Conservation (phyloP, 192 early-diverging fungal species). For the Backusella tuberculispora region DNA sequence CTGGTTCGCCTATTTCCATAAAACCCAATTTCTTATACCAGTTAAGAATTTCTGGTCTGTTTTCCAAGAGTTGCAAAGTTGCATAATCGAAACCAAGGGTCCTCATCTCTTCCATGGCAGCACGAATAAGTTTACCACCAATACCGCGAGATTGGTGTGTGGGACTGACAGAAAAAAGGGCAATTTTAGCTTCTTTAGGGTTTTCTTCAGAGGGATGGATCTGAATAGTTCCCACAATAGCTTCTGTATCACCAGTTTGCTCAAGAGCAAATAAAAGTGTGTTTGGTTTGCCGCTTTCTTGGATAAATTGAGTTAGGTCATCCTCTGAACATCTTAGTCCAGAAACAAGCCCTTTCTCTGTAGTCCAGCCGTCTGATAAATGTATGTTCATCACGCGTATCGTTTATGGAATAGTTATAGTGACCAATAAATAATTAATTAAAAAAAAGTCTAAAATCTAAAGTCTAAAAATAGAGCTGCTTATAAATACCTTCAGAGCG, state of each 20-base stretch:
- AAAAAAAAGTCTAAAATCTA: neutral
- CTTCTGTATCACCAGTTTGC: constrained; percentile 15
- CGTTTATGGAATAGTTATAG: neutral
- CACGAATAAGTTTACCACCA: constrained; percentile 50
- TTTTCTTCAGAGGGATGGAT: constrained; percentile 39
- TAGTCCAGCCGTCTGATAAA: constrained; percentile 49
- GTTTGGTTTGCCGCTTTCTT: constrained; percentile 37
- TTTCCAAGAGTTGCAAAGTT: constrained; percentile 41
- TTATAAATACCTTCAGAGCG: constrained; percentile 40
- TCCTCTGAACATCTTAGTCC: constrained; percentile 43
- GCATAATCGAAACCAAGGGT: constrained; percentile 36
- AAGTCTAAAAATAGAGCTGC: no score
- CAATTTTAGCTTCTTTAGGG: constrained; percentile 45
- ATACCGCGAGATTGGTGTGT: constrained; percentile 50
- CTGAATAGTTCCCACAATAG: constrained; percentile 52
- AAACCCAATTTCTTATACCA: constrained; percentile 57
- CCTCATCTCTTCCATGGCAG: constrained; percentile 38
- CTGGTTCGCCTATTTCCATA: constrained; percentile 45
- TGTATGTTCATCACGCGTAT: neutral
- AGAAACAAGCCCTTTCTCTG: constrained; percentile 45
- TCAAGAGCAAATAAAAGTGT: constrained; percentile 45
- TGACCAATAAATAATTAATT: neutral
- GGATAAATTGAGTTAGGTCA: constrained; percentile 34
- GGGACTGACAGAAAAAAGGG: constrained; percentile 50
- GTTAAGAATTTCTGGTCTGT: constrained; percentile 43